Evolutionary conservation across 805 yeast genomes (phyloP), one percentile per base, ranked within the genome.

Genomic region (Saccharomycopsis javanensis): DNA sequence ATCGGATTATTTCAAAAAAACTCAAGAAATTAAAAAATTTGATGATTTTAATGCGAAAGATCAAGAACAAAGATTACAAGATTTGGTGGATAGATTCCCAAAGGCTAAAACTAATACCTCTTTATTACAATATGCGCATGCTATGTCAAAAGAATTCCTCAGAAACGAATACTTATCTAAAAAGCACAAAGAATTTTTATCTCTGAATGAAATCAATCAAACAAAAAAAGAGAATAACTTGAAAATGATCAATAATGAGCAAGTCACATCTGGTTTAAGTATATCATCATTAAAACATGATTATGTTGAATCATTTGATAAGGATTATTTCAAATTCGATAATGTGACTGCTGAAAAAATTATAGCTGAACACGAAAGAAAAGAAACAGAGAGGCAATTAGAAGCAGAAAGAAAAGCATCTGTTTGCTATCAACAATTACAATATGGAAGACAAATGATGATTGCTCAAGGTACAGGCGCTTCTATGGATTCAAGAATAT

Each of bases 61-160:
- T 5, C 53, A 51, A 10, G 55, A 57, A 16, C 51, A 54, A 35
- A 31, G 56, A 48, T 54, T 59, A 18, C 35, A 50, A 27, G 51
- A 56, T 6, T 53, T 59, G 35, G 28, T 59, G 37, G 58, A 59
- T 2, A 54, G 51, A 31, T 57, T 59, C 25, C 62, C 62, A 37
- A 59, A 57, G 28, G 60, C 55, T 4, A 57, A 57, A 38, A 59
- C 62, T 35, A 59, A 57, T 37, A 59, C 62, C 23, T 57, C 62
- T 5, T 56, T 59, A 25, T 31, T 59, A 28, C 62, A 59, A 34
- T 59, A 59, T 53, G 62, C 62, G 8, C 62, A 59, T 27, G 16
- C 30, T 4, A 37, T 59, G 16, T 57, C 60, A 13, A 54, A 31
- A 31, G 62, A 59, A 27, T 38, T 57, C 23, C 25, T 56, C 38